Percentiles rank a stretch among this genome's conserved stretches.
phyloP scores from a whole-genome alignment of 768 basidiomycete species.

The Lentinus tigrinus region DNA sequence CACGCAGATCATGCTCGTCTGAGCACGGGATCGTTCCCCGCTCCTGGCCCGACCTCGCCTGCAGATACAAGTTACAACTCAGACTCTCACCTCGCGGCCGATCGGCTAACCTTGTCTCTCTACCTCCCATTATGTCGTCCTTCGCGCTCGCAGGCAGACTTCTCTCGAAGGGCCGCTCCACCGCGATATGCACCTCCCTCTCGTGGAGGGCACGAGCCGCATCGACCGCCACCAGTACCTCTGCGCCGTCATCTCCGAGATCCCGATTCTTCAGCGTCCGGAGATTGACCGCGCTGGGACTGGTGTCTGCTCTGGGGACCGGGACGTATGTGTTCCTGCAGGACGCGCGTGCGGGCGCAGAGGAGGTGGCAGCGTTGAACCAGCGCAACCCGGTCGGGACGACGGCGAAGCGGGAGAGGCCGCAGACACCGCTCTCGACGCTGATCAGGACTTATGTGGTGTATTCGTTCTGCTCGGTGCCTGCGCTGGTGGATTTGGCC shows the following conservation, averaged over 20 bases:
- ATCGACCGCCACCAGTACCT: neutral
- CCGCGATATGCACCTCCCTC: neutral
- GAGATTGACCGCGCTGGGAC: neutral
- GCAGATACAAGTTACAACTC: too few relatives aligned
- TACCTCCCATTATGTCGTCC: neutral
- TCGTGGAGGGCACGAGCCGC: neutral
- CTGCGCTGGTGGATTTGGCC: constrained; percentile 71
- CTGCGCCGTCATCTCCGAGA: neutral
- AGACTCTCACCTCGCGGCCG: too few relatives aligned
- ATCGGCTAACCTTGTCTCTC: neutral
- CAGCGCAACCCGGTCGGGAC: constrained; percentile 1
- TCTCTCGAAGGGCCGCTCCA: neutral
- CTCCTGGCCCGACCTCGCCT: too few relatives aligned
- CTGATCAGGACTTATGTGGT: constrained; percentile 78
- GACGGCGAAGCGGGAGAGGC: constrained; percentile 6
- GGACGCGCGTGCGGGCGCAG: constrained; percentile 8
- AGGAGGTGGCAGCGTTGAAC: constrained; percentile 21
- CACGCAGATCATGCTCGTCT: neutral
- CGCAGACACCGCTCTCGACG: constrained; percentile 20
- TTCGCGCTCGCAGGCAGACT: neutral
- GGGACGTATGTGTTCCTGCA: constrained; percentile 2
- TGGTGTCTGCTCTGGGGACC: neutral
- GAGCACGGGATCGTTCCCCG: too few relatives aligned
- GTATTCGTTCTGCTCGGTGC: constrained; percentile 77
- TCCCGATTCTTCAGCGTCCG: neutral